Conservation (phyloP, 169 alveolate genomes). For the Eimeria sp. region DNA sequence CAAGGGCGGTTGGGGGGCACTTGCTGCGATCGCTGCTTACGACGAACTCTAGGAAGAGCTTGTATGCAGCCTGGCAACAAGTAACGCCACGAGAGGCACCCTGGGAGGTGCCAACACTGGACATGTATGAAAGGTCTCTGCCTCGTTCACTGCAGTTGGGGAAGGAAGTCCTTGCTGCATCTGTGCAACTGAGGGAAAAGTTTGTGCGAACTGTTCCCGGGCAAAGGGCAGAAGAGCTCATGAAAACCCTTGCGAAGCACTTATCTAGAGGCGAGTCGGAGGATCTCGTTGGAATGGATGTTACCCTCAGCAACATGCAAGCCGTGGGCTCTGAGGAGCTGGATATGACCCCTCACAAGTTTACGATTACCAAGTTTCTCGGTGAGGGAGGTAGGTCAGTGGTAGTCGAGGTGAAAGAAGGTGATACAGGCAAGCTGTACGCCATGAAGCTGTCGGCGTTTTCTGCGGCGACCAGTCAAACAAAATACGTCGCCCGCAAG, state of each 20-base stretch:
- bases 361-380: neutral
- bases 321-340: neutral
- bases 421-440: neutral
- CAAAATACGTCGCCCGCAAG: neutral
- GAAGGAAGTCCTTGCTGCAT: neutral
- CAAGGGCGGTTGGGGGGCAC: neutral
- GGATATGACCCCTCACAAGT: neutral
- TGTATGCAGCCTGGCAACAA: neutral
- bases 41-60: neutral
- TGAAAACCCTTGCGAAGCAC: neutral
- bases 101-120: neutral
- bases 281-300: neutral
- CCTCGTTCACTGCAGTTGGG: neutral
- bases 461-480: neutral
- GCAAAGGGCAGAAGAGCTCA: neutral
- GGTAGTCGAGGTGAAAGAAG: conserved; percentile 10
- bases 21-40: neutral
- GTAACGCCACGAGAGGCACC: neutral
- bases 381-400: neutral
- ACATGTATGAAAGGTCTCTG: neutral
- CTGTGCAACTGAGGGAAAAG: neutral
- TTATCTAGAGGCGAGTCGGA: neutral
- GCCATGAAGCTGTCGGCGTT: neutral
- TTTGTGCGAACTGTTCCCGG: neutral
- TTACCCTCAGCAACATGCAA: conserved; percentile 5